Evolutionary conservation across 345 rosid genomes (phyloP), one percentile per base, ranked within the genome.

Genomic region (Combretum micranthum): DNA sequence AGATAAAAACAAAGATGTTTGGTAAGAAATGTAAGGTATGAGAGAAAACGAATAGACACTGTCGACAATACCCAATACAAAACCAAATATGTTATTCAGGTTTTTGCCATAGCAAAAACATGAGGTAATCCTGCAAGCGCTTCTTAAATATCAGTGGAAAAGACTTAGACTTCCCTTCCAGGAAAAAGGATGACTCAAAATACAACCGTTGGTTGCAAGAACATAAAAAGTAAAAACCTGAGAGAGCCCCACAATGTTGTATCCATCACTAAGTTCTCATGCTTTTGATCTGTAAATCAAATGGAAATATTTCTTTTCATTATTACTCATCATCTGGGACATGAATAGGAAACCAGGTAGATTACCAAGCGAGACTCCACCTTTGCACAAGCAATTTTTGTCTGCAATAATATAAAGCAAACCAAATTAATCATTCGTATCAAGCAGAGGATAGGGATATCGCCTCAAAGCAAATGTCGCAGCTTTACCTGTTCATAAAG

Each of bases 191-290:
- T 32, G 9, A 32, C 39, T 32, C 39, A 32, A 32, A 4, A 32
- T 32, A 32, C 39, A 32, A 7, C 39, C 39, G 9, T 32, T 0
- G 23, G 43, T 23, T 50, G 21, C 3, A 42, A 19, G 52, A n/a
- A 47, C 23, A 20, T 39, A 15, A 16, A 19, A n/a, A 12, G 20
- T 8, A 47, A 64, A 59, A 60, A 84, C 88, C 91, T 85, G 97
- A 80, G 97, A 90, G 60, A 87, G 91, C 70, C 96, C 96, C 37
- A 90, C 85, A 7, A 90, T 70, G 71, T 79, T 87, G 77, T 80
- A 90, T 63, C 97, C 88, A 15, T 74, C 57, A 25, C 72, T 73
- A 44, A 90, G 90, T 73, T 83, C 86, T 76, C 82, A 87, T 80
- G 56, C 57, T 78, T 72, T 83, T 90, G 64, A 64, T 61, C 68